These are phyloP conservation scores for Penicillium sp. DNA, from an alignment of 2,329 filamentous ascomycete species.

Conservation along the genomic window DNA sequence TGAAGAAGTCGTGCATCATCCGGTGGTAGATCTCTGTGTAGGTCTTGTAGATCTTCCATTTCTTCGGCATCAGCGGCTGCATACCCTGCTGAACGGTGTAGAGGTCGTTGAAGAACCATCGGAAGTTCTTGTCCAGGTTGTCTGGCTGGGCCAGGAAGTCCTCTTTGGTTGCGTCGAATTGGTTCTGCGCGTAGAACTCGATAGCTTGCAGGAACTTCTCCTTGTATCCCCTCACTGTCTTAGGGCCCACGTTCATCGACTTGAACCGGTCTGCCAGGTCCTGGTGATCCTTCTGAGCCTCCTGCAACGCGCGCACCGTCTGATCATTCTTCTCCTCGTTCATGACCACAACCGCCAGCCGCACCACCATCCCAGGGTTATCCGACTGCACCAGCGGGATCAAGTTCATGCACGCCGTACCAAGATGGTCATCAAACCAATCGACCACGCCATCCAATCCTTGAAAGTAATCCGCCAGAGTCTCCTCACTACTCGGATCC, in stretches of 20 bases:
- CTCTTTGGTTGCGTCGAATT: slow-evolving; percentile 63
- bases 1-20: slow-evolving; percentile 89
- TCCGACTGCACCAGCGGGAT: slow-evolving; percentile 78
- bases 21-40: slow-evolving; percentile 86
- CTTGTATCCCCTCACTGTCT: slow-evolving; percentile 89
- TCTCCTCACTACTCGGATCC: slow-evolving; percentile 66
- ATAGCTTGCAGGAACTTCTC: slow-evolving; percentile 84
- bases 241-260: slow-evolving; percentile 86
- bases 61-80: slow-evolving; percentile 82
- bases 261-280: slow-evolving; percentile 90
- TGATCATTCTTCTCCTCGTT: slow-evolving; percentile 95
- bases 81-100: slow-evolving; percentile 91
- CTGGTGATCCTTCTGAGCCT: slow-evolving; percentile 89
- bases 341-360: slow-evolving; percentile 83
- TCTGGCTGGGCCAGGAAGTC: slow-evolving; percentile 76
- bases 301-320: slow-evolving; percentile 79
- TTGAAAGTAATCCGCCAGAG: slow-evolving; percentile 80
- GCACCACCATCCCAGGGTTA: slow-evolving; percentile 80
- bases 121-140: slow-evolving; percentile 74
- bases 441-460: slow-evolving; percentile 78
- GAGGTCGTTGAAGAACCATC: slow-evolving; percentile 97
- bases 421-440: slow-evolving; percentile 93
- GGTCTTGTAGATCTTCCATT: slow-evolving; percentile 88
- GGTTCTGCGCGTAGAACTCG: slow-evolving; percentile 59
- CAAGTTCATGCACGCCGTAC: slow-evolving; percentile 76